These are phyloP conservation scores for Phytophthora melonis DNA, from an alignment of 352 stramenopile species.

Conservation along the genomic window DNA sequence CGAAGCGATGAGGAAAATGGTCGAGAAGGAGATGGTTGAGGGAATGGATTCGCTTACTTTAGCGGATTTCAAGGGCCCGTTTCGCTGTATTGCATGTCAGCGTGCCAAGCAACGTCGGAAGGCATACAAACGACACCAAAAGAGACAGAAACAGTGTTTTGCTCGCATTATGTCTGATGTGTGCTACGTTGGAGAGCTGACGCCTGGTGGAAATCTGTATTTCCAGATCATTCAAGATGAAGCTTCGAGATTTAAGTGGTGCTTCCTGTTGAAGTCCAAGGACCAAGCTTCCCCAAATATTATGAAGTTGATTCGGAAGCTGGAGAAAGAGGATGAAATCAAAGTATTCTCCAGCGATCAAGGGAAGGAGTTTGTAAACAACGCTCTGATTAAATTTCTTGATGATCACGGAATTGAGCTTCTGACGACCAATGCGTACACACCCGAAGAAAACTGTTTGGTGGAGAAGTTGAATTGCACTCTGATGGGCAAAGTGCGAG, in stretches of 20 bases:
- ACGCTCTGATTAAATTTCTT: neutral
- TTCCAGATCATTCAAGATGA: conserved; percentile 11
- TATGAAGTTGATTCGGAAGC: neutral
- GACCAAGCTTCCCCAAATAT: neutral
- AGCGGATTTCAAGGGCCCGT: neutral
- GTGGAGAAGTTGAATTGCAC: conserved; percentile 4
- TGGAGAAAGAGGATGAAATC: conserved; percentile 1
- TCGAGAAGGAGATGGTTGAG: conserved; percentile 2
- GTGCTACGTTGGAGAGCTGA: neutral
- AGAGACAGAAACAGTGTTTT: no score
- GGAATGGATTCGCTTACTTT: conserved; percentile 1
- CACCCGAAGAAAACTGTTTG: neutral
- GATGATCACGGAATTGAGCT: neutral
- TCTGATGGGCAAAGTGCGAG: conserved; percentile 2
- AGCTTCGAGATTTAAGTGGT: conserved; percentile 7
- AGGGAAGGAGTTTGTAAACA: neutral
- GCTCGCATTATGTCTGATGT: no score
- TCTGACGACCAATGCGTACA: neutral
- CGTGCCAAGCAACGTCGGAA: no score
- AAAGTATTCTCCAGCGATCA: conserved; percentile 6
- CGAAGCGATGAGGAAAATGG: conserved; percentile 8
- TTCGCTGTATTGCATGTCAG: no score
- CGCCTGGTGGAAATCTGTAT: neutral
- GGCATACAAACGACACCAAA: no score
- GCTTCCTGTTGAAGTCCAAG: conserved; percentile 5